phyloP scores from a whole-genome alignment of 106 monocot genomes.

The Platanthera guangdongensis region DNA sequence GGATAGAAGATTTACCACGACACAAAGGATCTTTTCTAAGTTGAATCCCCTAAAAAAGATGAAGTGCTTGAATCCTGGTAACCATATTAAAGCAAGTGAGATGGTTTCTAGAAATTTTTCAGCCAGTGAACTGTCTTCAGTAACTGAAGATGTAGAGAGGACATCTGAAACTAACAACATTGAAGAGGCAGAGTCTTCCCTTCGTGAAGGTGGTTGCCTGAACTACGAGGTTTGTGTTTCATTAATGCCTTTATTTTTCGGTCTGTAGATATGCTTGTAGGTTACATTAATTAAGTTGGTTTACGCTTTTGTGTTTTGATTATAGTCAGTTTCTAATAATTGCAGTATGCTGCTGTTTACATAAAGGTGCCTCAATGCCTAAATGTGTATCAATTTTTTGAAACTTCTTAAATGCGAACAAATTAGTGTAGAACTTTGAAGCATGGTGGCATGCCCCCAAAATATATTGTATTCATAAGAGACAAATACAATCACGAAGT shows the following conservation, averaged over 20 bases:
- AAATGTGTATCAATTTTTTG: neutral
- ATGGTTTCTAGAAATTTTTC: slow-evolving; percentile 20
- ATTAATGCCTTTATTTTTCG: neutral
- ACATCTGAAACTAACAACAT: slow-evolving; percentile 45
- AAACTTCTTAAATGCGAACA: too few species aligned
- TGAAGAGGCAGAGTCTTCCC: slow-evolving; percentile 74
- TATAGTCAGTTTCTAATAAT: neutral
- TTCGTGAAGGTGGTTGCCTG: slow-evolving; percentile 61
- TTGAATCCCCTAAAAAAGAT: slow-evolving; percentile 11
- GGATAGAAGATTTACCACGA: neutral
- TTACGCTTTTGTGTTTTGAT: neutral
- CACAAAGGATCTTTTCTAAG: slow-evolving; percentile 8
- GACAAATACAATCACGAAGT: too few species aligned
- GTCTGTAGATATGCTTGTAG: neutral
- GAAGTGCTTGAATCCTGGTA: slow-evolving; percentile 59
- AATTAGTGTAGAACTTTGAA: too few species aligned
- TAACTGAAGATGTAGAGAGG: slow-evolving; percentile 23
- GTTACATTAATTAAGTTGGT: neutral
- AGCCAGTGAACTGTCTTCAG: slow-evolving; percentile 17
- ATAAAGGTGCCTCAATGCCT: neutral
- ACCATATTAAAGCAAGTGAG: slow-evolving; percentile 32
- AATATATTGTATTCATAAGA: too few species aligned
- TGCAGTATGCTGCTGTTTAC: neutral
- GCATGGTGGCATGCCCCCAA: too few species aligned
- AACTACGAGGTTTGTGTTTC: slow-evolving; percentile 55